Evolutionary conservation across 345 rosid species (phyloP).

Genomic region (Pelargonium nanum): DNA sequence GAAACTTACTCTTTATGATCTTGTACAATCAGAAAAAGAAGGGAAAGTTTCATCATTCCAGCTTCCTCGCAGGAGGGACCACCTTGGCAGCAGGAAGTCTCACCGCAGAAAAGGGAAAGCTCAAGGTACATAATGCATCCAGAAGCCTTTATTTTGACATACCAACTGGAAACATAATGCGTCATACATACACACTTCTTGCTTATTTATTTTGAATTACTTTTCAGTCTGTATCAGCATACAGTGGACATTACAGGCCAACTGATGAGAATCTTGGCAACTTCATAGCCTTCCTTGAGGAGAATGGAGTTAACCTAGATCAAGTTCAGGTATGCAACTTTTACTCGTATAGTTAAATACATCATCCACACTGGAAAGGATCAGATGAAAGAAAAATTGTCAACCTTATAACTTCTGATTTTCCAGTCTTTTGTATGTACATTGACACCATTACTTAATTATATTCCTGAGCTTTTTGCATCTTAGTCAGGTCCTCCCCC

Average conservation of each 20-base stretch:
- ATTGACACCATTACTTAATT: too few species aligned
- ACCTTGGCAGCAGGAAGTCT: conserved; percentile 84
- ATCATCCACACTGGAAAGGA: too few species aligned
- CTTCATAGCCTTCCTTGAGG: conserved; percentile 24
- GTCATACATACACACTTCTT: background rate
- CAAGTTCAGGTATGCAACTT: conserved; percentile 20
- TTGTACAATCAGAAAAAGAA: conserved; percentile 75
- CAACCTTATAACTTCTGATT: too few species aligned
- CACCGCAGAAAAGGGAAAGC: conserved; percentile 43
- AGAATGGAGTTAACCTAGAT: conserved; percentile 20
- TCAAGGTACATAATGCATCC: conserved; percentile 32
- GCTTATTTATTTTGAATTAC: background rate
- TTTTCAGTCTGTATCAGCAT: conserved; percentile 25
- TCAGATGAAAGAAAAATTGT: too few species aligned
- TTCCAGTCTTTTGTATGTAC: too few species aligned
- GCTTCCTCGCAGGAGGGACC: conserved; percentile 93
- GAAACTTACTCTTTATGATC: background rate
- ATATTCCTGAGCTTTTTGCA: conserved; percentile 1
- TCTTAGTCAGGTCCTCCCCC: conserved; percentile 9
- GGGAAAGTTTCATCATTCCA: conserved; percentile 87
- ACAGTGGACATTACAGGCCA: conserved; percentile 33
- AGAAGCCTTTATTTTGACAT: background rate
- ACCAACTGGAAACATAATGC: too few species aligned
- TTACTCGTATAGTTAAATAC: background rate
- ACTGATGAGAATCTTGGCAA: conserved; percentile 19